Evolutionary conservation across 2,329 filamentous ascomycete genomes (phyloP).

Genomic region (Hymenoscyphus occultus): DNA sequence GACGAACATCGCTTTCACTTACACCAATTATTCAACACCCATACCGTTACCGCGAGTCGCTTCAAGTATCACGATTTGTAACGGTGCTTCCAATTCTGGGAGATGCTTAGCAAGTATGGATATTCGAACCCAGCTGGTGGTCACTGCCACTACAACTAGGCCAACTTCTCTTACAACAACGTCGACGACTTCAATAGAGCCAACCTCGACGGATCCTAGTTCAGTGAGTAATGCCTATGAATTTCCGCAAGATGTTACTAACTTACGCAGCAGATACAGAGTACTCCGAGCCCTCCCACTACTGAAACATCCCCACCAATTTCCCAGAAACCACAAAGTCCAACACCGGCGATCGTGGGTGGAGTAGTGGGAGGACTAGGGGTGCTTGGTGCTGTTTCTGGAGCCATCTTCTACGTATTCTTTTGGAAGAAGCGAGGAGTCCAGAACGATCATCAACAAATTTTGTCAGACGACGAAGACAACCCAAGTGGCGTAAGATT

Average conservation of each 20-base stretch:
- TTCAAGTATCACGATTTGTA: neutral
- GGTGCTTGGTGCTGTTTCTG: neutral
- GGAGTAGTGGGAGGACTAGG: slow-evolving; percentile 6
- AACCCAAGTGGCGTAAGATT: neutral
- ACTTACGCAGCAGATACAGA: neutral
- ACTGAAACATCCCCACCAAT: neutral
- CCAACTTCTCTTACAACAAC: neutral
- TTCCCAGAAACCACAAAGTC: slow-evolving; percentile 2
- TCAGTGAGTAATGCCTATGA: neutral
- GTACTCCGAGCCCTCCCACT: neutral
- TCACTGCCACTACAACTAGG: neutral
- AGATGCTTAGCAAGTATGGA: neutral
- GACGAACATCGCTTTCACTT: slow-evolving; percentile 9
- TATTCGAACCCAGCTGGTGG: neutral
- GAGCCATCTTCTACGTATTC: neutral
- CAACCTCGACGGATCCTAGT: neutral
- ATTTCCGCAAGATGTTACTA: neutral
- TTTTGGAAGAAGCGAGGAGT: slow-evolving; percentile 2
- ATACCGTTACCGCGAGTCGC: slow-evolving; percentile 8
- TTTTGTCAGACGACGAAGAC: neutral
- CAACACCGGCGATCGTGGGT: slow-evolving; percentile 5
- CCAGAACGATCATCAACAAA: neutral
- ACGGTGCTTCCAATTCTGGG: neutral
- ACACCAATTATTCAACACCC: slow-evolving; percentile 8
- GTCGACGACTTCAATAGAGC: neutral